Evolutionary conservation across 352 stramenopile species (phyloP), one percentile per base, ranked within the genome.

Genomic region (Phytopythium boreale): DNA sequence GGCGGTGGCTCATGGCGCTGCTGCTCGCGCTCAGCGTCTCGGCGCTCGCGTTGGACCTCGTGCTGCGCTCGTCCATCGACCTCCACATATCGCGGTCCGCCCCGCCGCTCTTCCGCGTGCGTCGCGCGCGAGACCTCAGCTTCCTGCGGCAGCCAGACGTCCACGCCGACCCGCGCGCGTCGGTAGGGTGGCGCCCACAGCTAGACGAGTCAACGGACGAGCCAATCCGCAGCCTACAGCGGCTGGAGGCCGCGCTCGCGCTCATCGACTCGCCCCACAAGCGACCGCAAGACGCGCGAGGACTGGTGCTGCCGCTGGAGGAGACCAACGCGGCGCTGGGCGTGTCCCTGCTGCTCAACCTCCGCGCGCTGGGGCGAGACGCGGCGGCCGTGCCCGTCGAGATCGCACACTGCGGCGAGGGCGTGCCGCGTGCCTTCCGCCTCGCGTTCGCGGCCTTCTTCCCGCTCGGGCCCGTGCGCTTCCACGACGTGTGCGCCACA

Each of bases 231-330:
- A 46, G 39, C 39, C 39, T 7, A 19, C 10, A n/a, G n/a, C n/a
- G n/a, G n/a, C n/a, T 39, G 34, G 34, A 14, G 6, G 34, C 6
- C 34, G 34, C 39, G 39, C 39, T 46, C 12, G 15, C 12, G 39
- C 39, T n/a, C 1, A 46, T 12, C 3, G 39, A 46, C 39, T 5
- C 12, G 39, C 4, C 39, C 39, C 1, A 1, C 17, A 8, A 5
- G 15, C 39, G 39, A 2, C 39, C 39, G 43, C 43, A 49, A 22
- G 19, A 5, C 19, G 20, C 20, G 15, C 72, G 79, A 26, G 79
- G 79, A 50, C 80, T 88, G 24, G 65, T 88, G 17, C 70, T 88
- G 57, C 75, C 79, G 29, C 67, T 88, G 20, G 84, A 82, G 56
- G 76, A 84, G 47, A 61, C 57, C 26, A 71, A 79, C 49, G 76